Evolutionary conservation across 768 basidiomycete species (phyloP).

Genomic region (Rhodotorula kratochvilovae): DNA sequence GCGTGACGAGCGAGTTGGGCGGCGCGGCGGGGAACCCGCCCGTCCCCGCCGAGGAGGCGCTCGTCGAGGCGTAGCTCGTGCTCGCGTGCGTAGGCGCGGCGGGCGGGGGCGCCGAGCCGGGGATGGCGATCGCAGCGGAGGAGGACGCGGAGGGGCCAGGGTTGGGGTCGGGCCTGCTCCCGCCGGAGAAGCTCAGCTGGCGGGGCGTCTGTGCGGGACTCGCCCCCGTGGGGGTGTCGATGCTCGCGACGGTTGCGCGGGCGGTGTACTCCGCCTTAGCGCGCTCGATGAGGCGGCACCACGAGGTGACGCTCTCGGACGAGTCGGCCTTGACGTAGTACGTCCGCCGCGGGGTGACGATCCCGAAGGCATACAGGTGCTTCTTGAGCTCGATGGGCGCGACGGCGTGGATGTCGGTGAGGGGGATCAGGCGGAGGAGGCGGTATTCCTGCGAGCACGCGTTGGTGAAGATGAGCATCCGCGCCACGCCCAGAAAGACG

Average conservation of each 20-base stretch:
- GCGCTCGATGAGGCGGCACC: slow-evolving; percentile 46
- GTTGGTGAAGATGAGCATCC: no score
- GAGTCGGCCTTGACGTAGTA: slow-evolving; percentile 81
- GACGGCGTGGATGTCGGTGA: slow-evolving; percentile 83
- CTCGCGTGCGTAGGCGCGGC: neutral
- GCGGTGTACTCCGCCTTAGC: slow-evolving; percentile 22
- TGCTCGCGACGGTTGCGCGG: slow-evolving; percentile 4
- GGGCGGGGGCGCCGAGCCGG: neutral
- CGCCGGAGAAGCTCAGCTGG: neutral
- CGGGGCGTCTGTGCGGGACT: slow-evolving; percentile 19
- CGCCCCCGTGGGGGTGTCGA: slow-evolving; percentile 14
- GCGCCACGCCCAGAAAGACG: neutral
- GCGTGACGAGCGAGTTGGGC: slow-evolving; percentile 9
- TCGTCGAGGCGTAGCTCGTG: slow-evolving; percentile 14
- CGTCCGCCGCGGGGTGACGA: slow-evolving; percentile 83
- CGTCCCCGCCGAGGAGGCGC: neutral
- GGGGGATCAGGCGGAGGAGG: slow-evolving; percentile 77
- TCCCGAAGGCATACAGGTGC: slow-evolving; percentile 80
- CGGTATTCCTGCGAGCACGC: slow-evolving; percentile 65
- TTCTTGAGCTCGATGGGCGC: slow-evolving; percentile 81
- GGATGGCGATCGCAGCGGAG: slow-evolving; percentile 2
- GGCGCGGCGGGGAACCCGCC: neutral
- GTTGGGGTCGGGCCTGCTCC: neutral
- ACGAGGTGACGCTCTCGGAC: slow-evolving; percentile 66
- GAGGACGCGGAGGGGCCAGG: neutral